These are phyloP conservation scores for Bassia scoparia DNA, from an alignment of 148 eudicot genomes.

Conservation along the genomic window DNA sequence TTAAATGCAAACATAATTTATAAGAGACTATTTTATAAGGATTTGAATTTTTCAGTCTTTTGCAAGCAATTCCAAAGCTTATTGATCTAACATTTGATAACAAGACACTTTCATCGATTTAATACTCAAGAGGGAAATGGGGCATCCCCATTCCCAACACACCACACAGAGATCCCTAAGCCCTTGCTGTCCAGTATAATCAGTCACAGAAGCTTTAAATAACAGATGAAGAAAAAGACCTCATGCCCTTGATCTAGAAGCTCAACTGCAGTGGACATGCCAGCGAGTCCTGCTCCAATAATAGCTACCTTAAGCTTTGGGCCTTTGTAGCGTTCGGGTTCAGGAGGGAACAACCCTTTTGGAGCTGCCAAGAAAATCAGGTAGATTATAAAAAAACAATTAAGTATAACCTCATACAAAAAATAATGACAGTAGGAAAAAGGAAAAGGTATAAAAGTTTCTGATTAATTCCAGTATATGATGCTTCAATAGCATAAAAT, in stretches of 20 bases:
- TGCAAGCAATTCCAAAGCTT: not conserved
- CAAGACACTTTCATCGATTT: not conserved
- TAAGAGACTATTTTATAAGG: not conserved
- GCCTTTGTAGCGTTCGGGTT: slow-evolving; percentile 77
- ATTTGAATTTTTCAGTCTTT: no score
- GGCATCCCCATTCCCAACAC: not conserved
- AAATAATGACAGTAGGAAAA: no score
- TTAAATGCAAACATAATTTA: not conserved
- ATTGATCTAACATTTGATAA: no score
- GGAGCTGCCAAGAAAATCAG: slow-evolving; percentile 62
- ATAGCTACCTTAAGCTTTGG: slow-evolving; percentile 97
- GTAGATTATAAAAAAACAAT: slow-evolving; percentile 3
- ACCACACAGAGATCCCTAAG: not conserved
- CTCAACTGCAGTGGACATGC: slow-evolving; percentile 99
- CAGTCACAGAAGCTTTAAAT: not conserved
- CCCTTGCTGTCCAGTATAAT: not conserved
- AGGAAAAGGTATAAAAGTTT: not conserved
- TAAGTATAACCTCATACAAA: not conserved
- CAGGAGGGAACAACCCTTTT: slow-evolving; percentile 94
- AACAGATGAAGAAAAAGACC: slow-evolving; percentile 36
- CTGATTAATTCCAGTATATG: not conserved
- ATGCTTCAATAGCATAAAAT: not conserved
- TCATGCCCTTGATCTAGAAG: slow-evolving; percentile 98
- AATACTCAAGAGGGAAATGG: not conserved
- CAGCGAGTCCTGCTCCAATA: slow-evolving; percentile 97